Evolutionary conservation across 352 stramenopile genomes (phyloP).

Genomic region (Pythium guiyangense): DNA sequence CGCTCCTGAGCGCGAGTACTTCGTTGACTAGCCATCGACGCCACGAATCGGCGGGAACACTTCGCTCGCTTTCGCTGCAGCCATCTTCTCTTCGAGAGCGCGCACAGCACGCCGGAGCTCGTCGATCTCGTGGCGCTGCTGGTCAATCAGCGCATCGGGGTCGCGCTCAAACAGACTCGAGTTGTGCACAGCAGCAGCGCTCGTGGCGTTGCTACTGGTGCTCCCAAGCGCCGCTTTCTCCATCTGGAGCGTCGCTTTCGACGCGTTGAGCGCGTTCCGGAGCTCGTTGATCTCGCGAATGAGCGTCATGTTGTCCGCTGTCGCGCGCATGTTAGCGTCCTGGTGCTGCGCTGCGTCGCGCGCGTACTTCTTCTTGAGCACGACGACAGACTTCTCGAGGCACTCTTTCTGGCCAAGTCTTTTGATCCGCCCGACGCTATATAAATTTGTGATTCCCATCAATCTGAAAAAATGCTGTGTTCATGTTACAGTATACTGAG

Average conservation of each 20-base stretch:
- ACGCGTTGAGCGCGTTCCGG: slow-evolving; percentile 56
- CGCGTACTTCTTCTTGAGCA: slow-evolving; percentile 84
- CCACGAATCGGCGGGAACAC: slow-evolving; percentile 45
- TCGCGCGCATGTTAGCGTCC: slow-evolving; percentile 53
- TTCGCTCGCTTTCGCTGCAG: slow-evolving; percentile 8
- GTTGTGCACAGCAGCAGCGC: slow-evolving; percentile 8
- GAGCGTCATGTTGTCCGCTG: slow-evolving; percentile 86
- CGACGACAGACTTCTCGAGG: slow-evolving; percentile 89
- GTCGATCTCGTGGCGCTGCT: slow-evolving; percentile 63
- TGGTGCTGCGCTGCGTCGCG: slow-evolving; percentile 70
- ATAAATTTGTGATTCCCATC: too few relatives aligned
- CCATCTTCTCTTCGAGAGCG: slow-evolving; percentile 65
- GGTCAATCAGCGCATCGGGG: slow-evolving; percentile 45
- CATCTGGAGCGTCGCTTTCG: slow-evolving; percentile 82
- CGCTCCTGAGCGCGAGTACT: too few relatives aligned
- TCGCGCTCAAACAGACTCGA: slow-evolving; percentile 25
- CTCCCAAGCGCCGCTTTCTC: slow-evolving; percentile 44
- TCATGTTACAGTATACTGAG: too few relatives aligned
- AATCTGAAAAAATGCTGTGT: too few relatives aligned
- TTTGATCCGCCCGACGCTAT: too few relatives aligned
- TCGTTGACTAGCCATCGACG: slow-evolving; percentile 23
- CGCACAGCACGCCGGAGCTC: slow-evolving; percentile 76
- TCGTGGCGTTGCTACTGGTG: slow-evolving; percentile 4
- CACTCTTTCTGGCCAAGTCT: slow-evolving; percentile 93
- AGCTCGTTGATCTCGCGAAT: slow-evolving; percentile 93